Conservation (phyloP, 2,329 filamentous ascomycete species). For the Penicillium sp. region DNA sequence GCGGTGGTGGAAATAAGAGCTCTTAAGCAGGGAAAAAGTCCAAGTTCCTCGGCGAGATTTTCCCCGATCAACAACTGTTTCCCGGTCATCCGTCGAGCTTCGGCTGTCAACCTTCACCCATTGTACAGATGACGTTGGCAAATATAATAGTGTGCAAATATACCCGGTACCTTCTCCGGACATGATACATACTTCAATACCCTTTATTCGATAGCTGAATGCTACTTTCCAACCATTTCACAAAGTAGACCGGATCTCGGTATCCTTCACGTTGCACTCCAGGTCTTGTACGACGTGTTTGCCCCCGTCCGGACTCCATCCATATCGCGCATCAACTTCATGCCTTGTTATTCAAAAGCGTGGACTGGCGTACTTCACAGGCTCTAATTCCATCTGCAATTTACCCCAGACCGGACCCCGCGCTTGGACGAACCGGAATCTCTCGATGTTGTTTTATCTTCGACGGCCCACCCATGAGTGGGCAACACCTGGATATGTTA, state of each 20-base stretch:
- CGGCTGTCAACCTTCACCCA: neutral
- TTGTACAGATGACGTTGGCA: conserved; percentile 12
- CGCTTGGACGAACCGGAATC: too few relatives aligned
- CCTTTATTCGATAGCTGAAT: neutral
- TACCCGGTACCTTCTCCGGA: neutral
- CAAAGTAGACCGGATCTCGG: conserved; percentile 1
- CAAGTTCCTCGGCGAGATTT: neutral
- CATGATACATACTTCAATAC: neutral
- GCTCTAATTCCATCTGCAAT: neutral
- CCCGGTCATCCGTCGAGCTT: neutral
- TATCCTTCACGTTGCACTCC: neutral
- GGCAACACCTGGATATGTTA: too few relatives aligned
- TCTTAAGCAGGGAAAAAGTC: conserved; percentile 9
- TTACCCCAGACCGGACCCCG: too few relatives aligned
- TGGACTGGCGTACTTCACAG: too few relatives aligned
- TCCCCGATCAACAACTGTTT: neutral
- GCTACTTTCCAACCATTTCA: neutral
- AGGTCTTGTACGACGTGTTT: conserved; percentile 2
- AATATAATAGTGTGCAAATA: neutral
- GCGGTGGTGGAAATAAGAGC: conserved; percentile 48
- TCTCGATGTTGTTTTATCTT: too few relatives aligned
- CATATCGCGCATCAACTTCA: neutral
- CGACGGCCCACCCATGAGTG: too few relatives aligned
- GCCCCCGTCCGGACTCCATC: neutral
- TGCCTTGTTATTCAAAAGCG: neutral